Base-by-base conservation (phyloP, 768 basidiomycete species). In the Clathrus columnatus region DNA sequence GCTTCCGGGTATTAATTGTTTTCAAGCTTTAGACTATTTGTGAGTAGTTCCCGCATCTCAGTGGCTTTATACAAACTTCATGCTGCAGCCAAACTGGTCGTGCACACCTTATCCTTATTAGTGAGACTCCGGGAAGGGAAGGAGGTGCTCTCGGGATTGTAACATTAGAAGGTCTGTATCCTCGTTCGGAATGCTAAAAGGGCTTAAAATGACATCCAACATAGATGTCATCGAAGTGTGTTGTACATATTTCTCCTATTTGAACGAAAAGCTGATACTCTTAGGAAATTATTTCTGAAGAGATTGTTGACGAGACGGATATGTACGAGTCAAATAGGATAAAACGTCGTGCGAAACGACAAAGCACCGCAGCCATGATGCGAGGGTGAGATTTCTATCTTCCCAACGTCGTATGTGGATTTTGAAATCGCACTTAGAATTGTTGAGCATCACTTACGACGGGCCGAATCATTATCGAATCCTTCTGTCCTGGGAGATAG, bases 261-360 rank as follows among this genome's bases (percentile, higher is more conserved):
- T 21, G 16, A 27, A 7, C 23, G 24, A 8, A 56, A n/a, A n/a
- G 28, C 10, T 42, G 16, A 29, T 50, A 48, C 26, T 67, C 65
- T 59, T 69, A 90, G 78, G 93, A 95, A 77, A 96, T 98, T 59
- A 90, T 97, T 18, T 85, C 87, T 0, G 92, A 96, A 70, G 94
- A 96, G 67, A 95, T 96, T 52, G 87, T 95, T 27, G 93, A 95
- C 63, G 93, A 96, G 69, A 95, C 92, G 2, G 93, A 96, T 69
- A 77, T 83, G 24, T 94, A 87, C 61, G 83, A 89, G 60, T 89
- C 91, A 61, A 96, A 95, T 64, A 83, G 83, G 48, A 84, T 82
- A 50, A 93, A 92, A 65, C 77, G 76, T 57, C 72, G 75, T 7
- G 92, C 88, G 0, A 83, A 77, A 59, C 75, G 93, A 14, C 68